phyloP scores from a whole-genome alignment of 108 stramenopile species.

The Pseudonitzschia multistriata region DNA sequence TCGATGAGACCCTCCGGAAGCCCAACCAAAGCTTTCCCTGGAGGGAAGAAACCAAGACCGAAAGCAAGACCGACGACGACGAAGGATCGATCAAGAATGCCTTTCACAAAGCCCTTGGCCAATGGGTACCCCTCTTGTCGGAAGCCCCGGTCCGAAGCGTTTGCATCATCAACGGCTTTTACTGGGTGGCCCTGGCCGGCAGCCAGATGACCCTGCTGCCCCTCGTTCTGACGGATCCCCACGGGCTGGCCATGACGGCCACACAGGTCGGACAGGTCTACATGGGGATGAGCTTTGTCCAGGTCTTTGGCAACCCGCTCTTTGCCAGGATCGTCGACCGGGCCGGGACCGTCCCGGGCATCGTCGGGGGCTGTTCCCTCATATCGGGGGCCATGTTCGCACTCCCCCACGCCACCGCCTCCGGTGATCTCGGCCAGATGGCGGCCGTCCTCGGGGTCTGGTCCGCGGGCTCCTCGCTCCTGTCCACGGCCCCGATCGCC shows the following conservation, averaged over 20 bases:
- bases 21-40: slow-evolving; percentile 42
- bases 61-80: no score
- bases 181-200: slow-evolving; percentile 80
- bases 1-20: slow-evolving; percentile 59
- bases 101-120: slow-evolving; percentile 55
- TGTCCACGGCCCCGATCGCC: slow-evolving; percentile 74
- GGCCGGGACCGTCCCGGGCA: slow-evolving; percentile 69
- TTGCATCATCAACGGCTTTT: slow-evolving; percentile 82
- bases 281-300: slow-evolving; percentile 80
- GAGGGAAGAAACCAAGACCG: background rate
- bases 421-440: slow-evolving; percentile 51
- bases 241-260: slow-evolving; percentile 66
- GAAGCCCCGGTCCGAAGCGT: slow-evolving; percentile 57
- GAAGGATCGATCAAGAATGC: slow-evolving; percentile 36
- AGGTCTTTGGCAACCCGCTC: slow-evolving; percentile 74
- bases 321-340: slow-evolving; percentile 64
- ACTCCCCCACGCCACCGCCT: slow-evolving; percentile 33
- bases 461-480: slow-evolving; percentile 66
- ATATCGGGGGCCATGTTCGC: slow-evolving; percentile 61
- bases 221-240: slow-evolving; percentile 65
- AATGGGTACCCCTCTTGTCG: slow-evolving; percentile 65
- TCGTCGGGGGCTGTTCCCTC: slow-evolving; percentile 67
- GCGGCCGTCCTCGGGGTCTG: slow-evolving; percentile 63
- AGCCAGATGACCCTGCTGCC: slow-evolving; percentile 87
- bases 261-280: slow-evolving; percentile 74